Conservation (phyloP, 805 yeast genomes). For the Saturnispora bothae region DNA sequence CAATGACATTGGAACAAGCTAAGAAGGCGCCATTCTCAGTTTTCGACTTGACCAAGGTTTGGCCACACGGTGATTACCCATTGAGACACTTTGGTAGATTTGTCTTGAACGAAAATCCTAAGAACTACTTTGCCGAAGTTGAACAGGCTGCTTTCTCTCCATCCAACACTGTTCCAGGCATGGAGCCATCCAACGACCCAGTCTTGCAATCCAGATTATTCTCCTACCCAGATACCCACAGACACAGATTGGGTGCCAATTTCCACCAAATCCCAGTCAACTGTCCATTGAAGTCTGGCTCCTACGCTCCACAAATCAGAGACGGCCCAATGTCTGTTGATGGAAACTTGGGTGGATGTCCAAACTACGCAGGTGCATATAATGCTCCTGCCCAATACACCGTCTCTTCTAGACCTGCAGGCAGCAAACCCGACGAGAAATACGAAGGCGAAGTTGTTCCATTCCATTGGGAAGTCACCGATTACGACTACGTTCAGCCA, state of each 20-base stretch:
- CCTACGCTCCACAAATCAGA: constrained; percentile 63
- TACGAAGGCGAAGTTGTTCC: constrained; percentile 38
- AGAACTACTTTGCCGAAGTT: constrained; percentile 78
- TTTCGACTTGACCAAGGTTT: constrained; percentile 82
- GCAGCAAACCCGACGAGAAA: constrained; percentile 22
- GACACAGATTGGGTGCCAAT: constrained; percentile 71
- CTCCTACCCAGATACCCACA: constrained; percentile 78
- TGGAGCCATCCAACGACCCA: constrained; percentile 77
- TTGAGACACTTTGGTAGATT: constrained; percentile 76
- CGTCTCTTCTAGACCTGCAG: constrained; percentile 27
- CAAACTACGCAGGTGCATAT: constrained; percentile 59
- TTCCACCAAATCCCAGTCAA: constrained; percentile 83
- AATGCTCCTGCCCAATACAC: constrained; percentile 38
- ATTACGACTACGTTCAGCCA: constrained; percentile 69
- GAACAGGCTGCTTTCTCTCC: constrained; percentile 85
- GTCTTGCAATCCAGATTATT: constrained; percentile 73
- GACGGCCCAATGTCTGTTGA: constrained; percentile 69
- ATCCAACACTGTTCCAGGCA: constrained; percentile 74
- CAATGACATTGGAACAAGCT: constrained; percentile 79
- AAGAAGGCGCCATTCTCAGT: constrained; percentile 68
- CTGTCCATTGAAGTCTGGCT: constrained; percentile 54
- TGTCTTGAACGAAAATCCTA: constrained; percentile 71
- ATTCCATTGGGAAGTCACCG: constrained; percentile 73
- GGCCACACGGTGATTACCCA: constrained; percentile 87
- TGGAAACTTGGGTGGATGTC: constrained; percentile 67